Evolutionary conservation across 225 moss, liverwort and hornwort genomes (phyloP).

Genomic region (Lunularia cruciata): DNA sequence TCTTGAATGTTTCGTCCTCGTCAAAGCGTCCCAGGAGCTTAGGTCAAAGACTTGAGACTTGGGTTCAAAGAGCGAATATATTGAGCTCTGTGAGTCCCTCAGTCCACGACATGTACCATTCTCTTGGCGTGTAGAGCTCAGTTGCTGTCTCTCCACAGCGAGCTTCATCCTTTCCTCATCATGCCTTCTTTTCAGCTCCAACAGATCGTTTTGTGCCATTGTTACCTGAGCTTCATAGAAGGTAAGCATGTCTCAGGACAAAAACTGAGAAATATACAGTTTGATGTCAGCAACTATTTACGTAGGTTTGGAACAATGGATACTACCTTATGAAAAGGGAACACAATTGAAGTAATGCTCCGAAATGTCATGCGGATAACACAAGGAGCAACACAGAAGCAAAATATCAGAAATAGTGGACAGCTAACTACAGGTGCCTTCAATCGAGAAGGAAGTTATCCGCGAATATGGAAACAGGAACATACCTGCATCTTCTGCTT

Average conservation of each 20-base stretch:
- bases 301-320: too few species aligned
- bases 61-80: slow-evolving; percentile 31
- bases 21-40: slow-evolving; percentile 18
- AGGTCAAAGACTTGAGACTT: slow-evolving; percentile 28
- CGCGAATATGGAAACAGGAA: too few species aligned
- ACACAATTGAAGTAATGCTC: too few species aligned
- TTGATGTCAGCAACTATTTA: too few species aligned
- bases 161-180: slow-evolving; percentile 52
- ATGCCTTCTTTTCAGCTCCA: slow-evolving; percentile 53
- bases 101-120: slow-evolving; percentile 9
- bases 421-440: too few species aligned
- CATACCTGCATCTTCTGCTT: slow-evolving; percentile 48
- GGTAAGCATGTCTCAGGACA: slow-evolving; percentile 14
- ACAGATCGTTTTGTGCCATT: slow-evolving; percentile 44
- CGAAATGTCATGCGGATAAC: too few species aligned
- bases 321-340: too few species aligned
- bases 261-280: too few species aligned
- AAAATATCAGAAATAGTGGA: too few species aligned
- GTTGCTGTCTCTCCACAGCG: slow-evolving; percentile 44
- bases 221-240: slow-evolving; percentile 35
- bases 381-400: too few species aligned
- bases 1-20: slow-evolving; percentile 20
- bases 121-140: slow-evolving; percentile 25
- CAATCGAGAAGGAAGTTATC: too few species aligned
- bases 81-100: slow-evolving; percentile 28